These are phyloP conservation scores for Colletotrichum tropicicola DNA, from an alignment of 2,329 filamentous ascomycete genomes.

Conservation along the genomic window DNA sequence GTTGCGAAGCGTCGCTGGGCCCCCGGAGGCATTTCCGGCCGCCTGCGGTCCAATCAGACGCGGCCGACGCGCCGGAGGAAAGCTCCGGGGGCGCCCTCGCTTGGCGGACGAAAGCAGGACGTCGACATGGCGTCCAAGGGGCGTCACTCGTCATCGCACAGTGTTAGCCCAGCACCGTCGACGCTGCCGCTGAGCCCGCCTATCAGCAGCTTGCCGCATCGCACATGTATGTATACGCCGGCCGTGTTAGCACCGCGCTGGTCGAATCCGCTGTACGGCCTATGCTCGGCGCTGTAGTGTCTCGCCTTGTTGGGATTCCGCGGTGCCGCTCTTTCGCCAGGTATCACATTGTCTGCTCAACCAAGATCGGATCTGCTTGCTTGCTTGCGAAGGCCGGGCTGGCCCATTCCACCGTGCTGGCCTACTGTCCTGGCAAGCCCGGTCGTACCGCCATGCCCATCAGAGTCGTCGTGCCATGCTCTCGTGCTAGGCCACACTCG, in stretches of 20 bases:
- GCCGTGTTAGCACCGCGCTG: too few relatives aligned
- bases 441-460: too few relatives aligned
- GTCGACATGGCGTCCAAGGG: background rate
- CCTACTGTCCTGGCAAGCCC: background rate
- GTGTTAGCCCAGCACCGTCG: background rate
- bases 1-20: background rate
- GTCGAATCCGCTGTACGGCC: too few relatives aligned
- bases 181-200: too few relatives aligned
- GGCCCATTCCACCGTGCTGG: background rate
- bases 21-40: background rate
- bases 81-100: conserved; percentile 3
- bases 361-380: too few relatives aligned
- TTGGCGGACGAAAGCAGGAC: conserved; percentile 20
- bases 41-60: background rate
- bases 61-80: background rate
- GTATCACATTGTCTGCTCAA: too few relatives aligned
- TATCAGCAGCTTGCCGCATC: too few relatives aligned
- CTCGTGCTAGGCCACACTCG: too few relatives aligned
- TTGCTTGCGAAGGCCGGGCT: too few relatives aligned
- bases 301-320: too few relatives aligned
- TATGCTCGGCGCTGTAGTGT: background rate
- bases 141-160: conserved; percentile 15
- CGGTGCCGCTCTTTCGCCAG: too few relatives aligned
- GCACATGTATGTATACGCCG: background rate
- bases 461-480: background rate